These are phyloP conservation scores for Dichotomocladium elegans DNA, from an alignment of 371 early-diverging fungal genomes.

Conservation along the genomic window DNA sequence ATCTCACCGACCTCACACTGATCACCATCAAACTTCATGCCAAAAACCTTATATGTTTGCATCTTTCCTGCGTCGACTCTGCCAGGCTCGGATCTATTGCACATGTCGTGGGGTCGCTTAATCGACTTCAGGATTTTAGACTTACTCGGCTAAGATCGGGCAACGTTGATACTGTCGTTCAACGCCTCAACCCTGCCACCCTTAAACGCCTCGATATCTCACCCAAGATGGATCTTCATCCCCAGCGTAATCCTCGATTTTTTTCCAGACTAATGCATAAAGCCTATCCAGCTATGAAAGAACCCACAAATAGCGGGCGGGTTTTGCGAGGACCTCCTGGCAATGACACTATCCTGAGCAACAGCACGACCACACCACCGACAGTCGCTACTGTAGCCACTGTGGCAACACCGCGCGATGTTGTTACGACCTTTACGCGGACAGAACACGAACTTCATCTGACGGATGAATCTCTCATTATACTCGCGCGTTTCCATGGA, in stretches of 20 bases:
- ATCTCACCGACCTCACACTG: constrained; percentile 23
- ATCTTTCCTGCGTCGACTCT: constrained; percentile 30
- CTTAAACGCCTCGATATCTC: constrained; percentile 20
- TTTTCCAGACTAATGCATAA: too few relatives aligned
- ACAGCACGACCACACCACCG: neutral
- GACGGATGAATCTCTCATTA: constrained; percentile 1
- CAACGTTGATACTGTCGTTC: constrained; percentile 17
- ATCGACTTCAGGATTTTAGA: constrained; percentile 25
- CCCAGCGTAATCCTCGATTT: constrained; percentile 5
- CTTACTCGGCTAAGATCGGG: constrained; percentile 31
- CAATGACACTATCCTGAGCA: neutral
- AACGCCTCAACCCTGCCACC: constrained; percentile 7
- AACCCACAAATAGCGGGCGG: too few relatives aligned
- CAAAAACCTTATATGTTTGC: constrained; percentile 18
- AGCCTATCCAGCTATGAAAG: too few relatives aligned
- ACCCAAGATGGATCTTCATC: constrained; percentile 26
- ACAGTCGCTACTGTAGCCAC: neutral
- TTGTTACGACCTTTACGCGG: constrained; percentile 2
- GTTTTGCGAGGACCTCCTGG: neutral
- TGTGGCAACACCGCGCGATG: neutral
- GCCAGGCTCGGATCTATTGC: constrained; percentile 11
- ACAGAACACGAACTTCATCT: constrained; percentile 13
- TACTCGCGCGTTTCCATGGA: constrained; percentile 3
- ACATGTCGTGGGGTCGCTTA: constrained; percentile 12
- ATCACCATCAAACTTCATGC: constrained; percentile 20